phyloP scores from a whole-genome alignment of 1,284 basidiomycete species.

The Naganishia liquefaciens region DNA sequence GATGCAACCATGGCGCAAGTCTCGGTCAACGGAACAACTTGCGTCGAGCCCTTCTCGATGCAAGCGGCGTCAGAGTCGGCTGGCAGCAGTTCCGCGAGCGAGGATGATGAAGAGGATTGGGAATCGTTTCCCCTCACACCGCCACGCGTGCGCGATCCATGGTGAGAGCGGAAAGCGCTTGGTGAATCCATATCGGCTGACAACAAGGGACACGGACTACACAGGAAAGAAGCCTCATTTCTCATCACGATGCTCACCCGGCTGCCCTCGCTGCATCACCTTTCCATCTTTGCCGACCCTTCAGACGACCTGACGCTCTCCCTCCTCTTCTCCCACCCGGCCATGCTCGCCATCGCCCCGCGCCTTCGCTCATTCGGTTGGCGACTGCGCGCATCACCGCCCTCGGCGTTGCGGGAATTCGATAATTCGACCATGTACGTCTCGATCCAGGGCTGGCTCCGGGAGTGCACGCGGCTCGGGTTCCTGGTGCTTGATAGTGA shows the following conservation, averaged over 20 bases:
- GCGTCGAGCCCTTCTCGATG: neutral
- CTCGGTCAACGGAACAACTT: neutral
- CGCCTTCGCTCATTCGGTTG: slow-evolving; percentile 48
- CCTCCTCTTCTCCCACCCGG: slow-evolving; percentile 40
- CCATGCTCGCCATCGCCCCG: slow-evolving; percentile 37
- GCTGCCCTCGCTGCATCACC: slow-evolving; percentile 44
- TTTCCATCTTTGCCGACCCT: slow-evolving; percentile 50
- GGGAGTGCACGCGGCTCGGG: slow-evolving; percentile 42
- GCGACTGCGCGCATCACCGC: slow-evolving; percentile 46
- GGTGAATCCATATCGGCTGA: neutral
- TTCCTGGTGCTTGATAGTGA: slow-evolving; percentile 50
- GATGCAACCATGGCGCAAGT: too few species aligned
- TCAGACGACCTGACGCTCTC: slow-evolving; percentile 49
- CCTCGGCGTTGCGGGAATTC: slow-evolving; percentile 39
- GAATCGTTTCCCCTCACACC: slow-evolving; percentile 27
- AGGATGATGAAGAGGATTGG: slow-evolving; percentile 20
- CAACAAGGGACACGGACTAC: neutral
- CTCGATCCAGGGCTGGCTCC: slow-evolving; percentile 43
- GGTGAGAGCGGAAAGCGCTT: neutral
- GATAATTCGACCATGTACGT: slow-evolving; percentile 45
- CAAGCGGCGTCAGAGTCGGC: neutral
- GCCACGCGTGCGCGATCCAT: slow-evolving; percentile 23
- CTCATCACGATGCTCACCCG: slow-evolving; percentile 41
- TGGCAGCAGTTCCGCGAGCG: neutral
- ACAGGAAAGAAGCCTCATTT: slow-evolving; percentile 45